Base-by-base conservation (phyloP, 116 monocot genomes). In the Posidonia oceanica region DNA sequence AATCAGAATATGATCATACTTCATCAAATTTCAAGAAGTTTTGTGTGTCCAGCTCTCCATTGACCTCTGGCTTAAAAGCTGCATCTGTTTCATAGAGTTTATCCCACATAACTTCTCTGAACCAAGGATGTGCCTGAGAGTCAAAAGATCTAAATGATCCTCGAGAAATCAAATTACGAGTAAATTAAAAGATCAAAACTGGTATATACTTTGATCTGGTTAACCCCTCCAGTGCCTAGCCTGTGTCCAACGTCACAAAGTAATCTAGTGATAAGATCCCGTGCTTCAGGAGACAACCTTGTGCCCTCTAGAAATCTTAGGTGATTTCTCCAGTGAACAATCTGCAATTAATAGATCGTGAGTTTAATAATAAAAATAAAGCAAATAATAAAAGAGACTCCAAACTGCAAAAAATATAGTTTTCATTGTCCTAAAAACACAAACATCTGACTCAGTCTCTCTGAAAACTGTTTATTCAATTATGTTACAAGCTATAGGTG, bases 1-100 rank as follows among this genome's bases (percentile, higher is more conserved):
- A 52, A 66, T 44, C 39, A 36, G 8, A 20, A 39, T 18, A 62
- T 44, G 18, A 52, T 29, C 75, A 70, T 84, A 98, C 98, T 74
- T 97, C 97, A 83, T 98, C 93, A 79, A 98, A 93, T 76, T 90
- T 92, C 72, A 84, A 69, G 67, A 98, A 98, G 69, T 98, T 98
- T 38, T 76, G 93, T 58, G 98, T 98, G 76, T 98, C 98, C 66
- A 98, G 74, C 72, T 93, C 98, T 21, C 73, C 85, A 79, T 83
- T 98, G 53, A 98, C 86, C 75, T 93, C 85, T 61, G 90, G 90
- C 72, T 90, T 94, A 84, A 90, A 94, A 67, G 94, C 90, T 61
- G 94, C 90, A 21, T 88, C 90, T 76, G 79, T 85, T 66, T 94
- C 86, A 82, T 94, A 94, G 38, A 94, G 85, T 67, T 84, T 86